Evolutionary conservation across 108 stramenopile species (phyloP).

Genomic region (Stephanodiscus minutulus): DNA sequence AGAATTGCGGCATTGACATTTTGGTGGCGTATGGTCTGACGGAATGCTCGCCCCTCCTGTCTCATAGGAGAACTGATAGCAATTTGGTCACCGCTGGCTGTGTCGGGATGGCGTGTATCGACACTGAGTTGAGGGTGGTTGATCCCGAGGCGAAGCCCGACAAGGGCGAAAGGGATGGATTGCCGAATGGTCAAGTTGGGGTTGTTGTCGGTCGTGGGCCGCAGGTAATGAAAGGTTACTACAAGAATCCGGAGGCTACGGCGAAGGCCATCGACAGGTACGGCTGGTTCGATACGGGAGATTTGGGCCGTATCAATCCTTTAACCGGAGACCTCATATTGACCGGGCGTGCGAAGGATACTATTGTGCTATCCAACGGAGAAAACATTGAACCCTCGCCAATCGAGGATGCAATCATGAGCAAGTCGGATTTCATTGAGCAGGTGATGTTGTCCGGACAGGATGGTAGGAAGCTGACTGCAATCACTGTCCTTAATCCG

Average conservation of each 20-base stretch:
- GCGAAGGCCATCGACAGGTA: conserved; percentile 55
- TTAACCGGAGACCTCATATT: conserved; percentile 64
- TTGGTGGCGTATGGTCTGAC: conserved; percentile 93
- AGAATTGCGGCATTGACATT: conserved; percentile 79
- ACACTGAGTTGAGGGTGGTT: conserved; percentile 62
- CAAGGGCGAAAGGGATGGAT: conserved; percentile 24
- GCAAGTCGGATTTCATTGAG: conserved; percentile 72
- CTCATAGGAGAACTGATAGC: conserved; percentile 41
- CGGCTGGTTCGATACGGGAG: conserved; percentile 80
- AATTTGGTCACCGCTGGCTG: conserved; percentile 62
- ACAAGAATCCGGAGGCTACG: conserved; percentile 74
- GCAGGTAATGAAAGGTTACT: conserved; percentile 81
- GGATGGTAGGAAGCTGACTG: conserved; percentile 83
- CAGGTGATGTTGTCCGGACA: conserved; percentile 94
- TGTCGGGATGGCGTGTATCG: conserved; percentile 54
- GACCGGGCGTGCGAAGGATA: conserved; percentile 76
- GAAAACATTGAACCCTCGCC: conserved; percentile 66
- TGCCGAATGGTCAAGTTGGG: conserved; percentile 47
- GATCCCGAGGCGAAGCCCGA: conserved; percentile 45
- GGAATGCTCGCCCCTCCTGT: conserved; percentile 69
- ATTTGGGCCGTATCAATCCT: conserved; percentile 67
- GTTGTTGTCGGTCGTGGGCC: conserved; percentile 68
- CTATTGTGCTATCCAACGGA: conserved; percentile 72
- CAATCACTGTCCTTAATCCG: conserved; percentile 81
- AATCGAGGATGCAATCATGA: conserved; percentile 72